Base-by-base conservation (phyloP, 148 eudicot species). In the Camellia sinensis region DNA sequence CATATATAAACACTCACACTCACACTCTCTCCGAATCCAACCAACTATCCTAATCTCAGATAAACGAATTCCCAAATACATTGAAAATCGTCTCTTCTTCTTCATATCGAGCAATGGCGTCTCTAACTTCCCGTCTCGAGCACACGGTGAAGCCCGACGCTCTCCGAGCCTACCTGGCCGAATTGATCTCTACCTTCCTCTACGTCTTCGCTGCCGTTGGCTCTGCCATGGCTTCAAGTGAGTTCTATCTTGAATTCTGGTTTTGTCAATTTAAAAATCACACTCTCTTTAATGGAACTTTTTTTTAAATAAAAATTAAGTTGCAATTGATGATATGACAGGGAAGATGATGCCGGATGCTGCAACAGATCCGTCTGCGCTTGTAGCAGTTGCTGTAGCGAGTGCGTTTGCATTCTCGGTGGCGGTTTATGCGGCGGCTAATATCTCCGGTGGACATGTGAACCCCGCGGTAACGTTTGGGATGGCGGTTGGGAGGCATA, bases 131-230 rank as follows among this genome's bases (percentile, higher is more conserved):
- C 13, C 90, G 88, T 12, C 67, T 95, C 43, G 81, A 85, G 17
- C 86, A 92, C 85, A 79, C 91, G 5, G 80, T 93, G 46, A 89
- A 89, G 29, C 82, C 88, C 50, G 79, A 85, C 41, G 90, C 99
- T 37, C 82, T 93, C n/a, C 71, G 97, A 83, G 78, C 97, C 0
- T 96, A 96, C 77, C 84, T 96, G 7, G 98, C 98, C 7, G 99
- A 96, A 85, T 93, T 93, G 81, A 81, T 96, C 76, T 93, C 99
- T 74, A 96, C 99, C 3, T 96, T 96, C 88, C n/a, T 96, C 79
- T 93, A 69, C 66, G 98, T 92, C 80, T 87, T 91, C 79, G 91
- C 90, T 4, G 90, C 97, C 12, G 89, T 91, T 8, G 99, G 98
- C 0, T 87, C 99, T 9, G 78, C 88, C 67, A 89, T 93, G 95